Evolutionary conservation across 1,284 basidiomycete genomes (phyloP).

Genomic region (Cerioporus squamosus): DNA sequence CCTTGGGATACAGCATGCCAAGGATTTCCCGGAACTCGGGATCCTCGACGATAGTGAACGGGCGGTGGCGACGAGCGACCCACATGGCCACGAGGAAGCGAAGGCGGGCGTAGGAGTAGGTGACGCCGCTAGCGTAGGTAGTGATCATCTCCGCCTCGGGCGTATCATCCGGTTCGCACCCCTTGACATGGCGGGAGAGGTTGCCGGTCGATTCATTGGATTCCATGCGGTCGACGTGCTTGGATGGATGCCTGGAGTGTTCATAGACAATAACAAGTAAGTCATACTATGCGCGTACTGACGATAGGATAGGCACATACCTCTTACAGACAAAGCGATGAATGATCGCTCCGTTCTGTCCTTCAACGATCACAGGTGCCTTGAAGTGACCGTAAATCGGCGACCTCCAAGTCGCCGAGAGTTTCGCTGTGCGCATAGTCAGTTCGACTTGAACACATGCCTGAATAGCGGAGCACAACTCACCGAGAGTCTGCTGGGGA

Average conservation of each 20-base stretch:
- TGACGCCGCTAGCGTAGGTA: background rate
- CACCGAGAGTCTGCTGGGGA: background rate
- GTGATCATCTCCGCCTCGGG: background rate
- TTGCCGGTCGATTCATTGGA: background rate
- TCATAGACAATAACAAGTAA: too few relatives aligned
- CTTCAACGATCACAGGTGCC: background rate
- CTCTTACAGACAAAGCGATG: background rate
- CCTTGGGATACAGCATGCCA: conserved; percentile 15
- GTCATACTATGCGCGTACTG: too few relatives aligned
- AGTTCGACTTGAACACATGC: too few relatives aligned
- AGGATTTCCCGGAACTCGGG: conserved; percentile 15
- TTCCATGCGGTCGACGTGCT: background rate
- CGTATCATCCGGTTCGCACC: background rate
- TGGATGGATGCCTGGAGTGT: background rate
- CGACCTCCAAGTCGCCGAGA: background rate
- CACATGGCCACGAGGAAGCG: background rate
- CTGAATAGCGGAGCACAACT: background rate
- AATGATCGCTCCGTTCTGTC: background rate
- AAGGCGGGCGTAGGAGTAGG: background rate
- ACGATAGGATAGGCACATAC: too few relatives aligned
- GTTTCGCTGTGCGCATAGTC: background rate
- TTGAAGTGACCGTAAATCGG: background rate
- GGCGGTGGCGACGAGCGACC: conserved; percentile 10
- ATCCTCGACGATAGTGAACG: conserved; percentile 22
- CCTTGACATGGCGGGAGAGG: background rate